Percentiles rank a stretch among this genome's conserved stretches.
Evolutionary conservation across 2,329 filamentous ascomycete genomes (phyloP).

Genomic region (Penicillium griseofulvum): DNA sequence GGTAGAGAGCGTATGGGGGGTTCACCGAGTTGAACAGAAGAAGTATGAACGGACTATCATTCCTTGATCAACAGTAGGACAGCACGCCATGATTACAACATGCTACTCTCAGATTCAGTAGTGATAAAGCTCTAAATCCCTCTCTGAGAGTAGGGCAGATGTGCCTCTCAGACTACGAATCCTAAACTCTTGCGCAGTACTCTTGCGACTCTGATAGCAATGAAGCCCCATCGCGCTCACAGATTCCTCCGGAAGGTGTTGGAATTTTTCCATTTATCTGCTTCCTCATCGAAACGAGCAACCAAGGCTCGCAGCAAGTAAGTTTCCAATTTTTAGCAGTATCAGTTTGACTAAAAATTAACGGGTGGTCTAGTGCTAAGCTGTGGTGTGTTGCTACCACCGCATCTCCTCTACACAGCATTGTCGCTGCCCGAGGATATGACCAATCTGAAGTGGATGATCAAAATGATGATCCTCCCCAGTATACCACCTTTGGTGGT

Average conservation of each 20-base stretch:
- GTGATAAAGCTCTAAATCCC: not conserved
- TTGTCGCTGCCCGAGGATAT: not conserved
- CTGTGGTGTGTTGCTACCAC: not conserved
- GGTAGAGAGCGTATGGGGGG: not conserved
- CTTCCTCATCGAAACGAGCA: not conserved
- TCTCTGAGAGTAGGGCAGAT: not conserved
- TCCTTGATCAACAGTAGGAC: not conserved
- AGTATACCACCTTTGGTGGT: not conserved
- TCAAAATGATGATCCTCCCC: not conserved
- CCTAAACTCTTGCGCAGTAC: not conserved
- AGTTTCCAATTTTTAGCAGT: not conserved
- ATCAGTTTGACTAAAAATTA: not conserved
- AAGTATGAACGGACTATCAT: not conserved
- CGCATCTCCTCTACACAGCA: not conserved
- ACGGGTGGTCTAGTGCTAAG: not conserved
- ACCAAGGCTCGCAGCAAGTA: not conserved
- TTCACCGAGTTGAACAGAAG: not conserved
- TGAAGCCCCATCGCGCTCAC: conserved; percentile 3
- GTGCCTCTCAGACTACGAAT: no score
- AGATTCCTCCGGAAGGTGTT: conserved; percentile 8
- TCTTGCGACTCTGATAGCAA: not conserved
- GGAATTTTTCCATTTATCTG: conserved; percentile 7
- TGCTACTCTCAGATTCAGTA: not conserved
- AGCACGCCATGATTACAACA: conserved; percentile 6
- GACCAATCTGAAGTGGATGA: no score